Evolutionary conservation across 805 yeast species (phyloP).

Genomic region (Metschnikowia lunata): DNA sequence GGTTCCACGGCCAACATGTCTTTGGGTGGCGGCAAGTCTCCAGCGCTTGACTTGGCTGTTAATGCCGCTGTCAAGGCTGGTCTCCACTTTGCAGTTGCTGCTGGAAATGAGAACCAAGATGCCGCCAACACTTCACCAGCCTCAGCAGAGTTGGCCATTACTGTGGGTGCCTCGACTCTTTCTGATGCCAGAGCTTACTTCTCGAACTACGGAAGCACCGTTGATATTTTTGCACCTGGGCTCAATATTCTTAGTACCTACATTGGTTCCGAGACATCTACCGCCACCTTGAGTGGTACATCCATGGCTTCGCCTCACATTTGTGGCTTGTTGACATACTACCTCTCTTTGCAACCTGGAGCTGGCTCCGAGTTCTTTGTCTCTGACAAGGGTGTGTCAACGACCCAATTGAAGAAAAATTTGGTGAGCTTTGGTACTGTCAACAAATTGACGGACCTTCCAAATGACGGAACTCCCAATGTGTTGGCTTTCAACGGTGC

Average conservation of each 20-base stretch:
- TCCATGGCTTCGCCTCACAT: constrained; percentile 99
- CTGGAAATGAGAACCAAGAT: constrained; percentile 58
- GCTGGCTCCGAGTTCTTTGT: constrained; percentile 58
- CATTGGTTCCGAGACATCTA: constrained; percentile 70
- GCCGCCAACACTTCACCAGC: constrained; percentile 62
- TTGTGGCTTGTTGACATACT: constrained; percentile 87
- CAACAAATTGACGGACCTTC: constrained; percentile 55
- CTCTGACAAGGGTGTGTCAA: constrained; percentile 53
- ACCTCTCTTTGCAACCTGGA: constrained; percentile 79
- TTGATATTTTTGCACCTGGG: constrained; percentile 54
- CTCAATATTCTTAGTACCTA: constrained; percentile 56
- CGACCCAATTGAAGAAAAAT: constrained; percentile 73
- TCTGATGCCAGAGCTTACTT: constrained; percentile 46
- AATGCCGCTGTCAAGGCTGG: constrained; percentile 56
- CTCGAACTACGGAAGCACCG: constrained; percentile 52
- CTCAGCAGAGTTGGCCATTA: constrained; percentile 50
- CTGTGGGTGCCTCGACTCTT: constrained; percentile 48
- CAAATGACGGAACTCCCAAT: constrained; percentile 70
- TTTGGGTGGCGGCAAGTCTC: constrained; percentile 54
- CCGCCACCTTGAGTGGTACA: constrained; percentile 87
- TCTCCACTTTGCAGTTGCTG: constrained; percentile 58
- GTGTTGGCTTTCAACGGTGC: constrained; percentile 77
- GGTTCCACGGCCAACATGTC: constrained; percentile 64
- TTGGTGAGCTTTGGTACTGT: constrained; percentile 65
- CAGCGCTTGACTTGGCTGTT: constrained; percentile 54